phyloP scores from a whole-genome alignment of 2,329 filamentous ascomycete genomes.

The Pezicula carpinea region DNA sequence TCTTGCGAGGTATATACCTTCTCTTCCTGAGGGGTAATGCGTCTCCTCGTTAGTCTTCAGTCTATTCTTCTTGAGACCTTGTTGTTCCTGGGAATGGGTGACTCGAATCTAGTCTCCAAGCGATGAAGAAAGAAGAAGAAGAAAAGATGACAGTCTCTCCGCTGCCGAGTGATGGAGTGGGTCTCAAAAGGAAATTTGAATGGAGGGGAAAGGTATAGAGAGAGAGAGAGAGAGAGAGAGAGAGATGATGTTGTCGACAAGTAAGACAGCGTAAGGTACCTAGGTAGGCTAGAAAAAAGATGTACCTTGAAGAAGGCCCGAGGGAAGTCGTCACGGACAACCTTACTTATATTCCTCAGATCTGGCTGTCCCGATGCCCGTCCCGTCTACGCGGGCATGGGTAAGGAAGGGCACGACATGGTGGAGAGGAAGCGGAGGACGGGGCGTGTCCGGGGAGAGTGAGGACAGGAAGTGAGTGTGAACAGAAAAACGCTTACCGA shows the following conservation, averaged over 20 bases:
- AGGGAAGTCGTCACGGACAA: slow-evolving; percentile 39
- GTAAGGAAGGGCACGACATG: background rate
- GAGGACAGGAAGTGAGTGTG: background rate
- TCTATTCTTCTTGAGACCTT: too few species aligned
- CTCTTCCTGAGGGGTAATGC: background rate
- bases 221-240: too few species aligned
- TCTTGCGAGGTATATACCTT: slow-evolving; percentile 5
- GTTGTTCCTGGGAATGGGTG: too few species aligned
- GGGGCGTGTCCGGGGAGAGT: background rate
- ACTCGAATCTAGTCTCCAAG: too few species aligned
- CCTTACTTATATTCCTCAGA: slow-evolving; percentile 39
- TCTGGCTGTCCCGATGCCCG: background rate
- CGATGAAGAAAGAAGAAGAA: too few species aligned
- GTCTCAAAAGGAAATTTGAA: too few species aligned
- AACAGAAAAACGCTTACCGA: background rate
- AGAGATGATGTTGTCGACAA: too few species aligned
- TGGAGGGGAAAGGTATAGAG: too few species aligned
- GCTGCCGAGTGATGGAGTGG: too few species aligned
- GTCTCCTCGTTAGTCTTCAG: too few species aligned
- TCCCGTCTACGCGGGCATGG: background rate
- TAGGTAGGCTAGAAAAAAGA: slow-evolving; percentile 13
- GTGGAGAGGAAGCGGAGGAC: background rate
- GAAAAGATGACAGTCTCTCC: too few species aligned
- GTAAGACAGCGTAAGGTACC: slow-evolving; percentile 24
- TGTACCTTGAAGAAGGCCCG: slow-evolving; percentile 4